Evolutionary conservation across 345 rosid genomes (phyloP).

Genomic region (Citropsis articulata): DNA sequence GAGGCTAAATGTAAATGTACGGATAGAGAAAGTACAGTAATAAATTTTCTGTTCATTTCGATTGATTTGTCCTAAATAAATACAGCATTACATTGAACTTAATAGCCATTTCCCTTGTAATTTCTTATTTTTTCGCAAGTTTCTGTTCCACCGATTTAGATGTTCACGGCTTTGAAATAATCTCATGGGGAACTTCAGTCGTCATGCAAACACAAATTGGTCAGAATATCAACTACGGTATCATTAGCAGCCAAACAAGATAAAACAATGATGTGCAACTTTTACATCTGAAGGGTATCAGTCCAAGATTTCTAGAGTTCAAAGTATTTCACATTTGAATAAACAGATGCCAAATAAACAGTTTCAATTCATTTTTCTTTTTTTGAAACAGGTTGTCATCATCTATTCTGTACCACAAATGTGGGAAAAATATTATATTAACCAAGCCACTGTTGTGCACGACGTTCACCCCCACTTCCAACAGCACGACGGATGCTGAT

Average conservation of each 20-base stretch:
- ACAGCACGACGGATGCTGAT: constrained; percentile 87
- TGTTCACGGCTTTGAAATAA: neutral
- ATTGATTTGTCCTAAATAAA: neutral
- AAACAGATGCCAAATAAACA: neutral
- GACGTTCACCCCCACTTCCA: constrained; percentile 86
- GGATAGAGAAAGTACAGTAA: neutral
- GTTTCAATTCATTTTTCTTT: constrained; percentile 5
- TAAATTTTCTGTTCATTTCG: neutral
- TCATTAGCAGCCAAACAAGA: neutral
- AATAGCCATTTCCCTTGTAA: neutral
- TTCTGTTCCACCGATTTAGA: neutral
- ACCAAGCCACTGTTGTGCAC: constrained; percentile 94
- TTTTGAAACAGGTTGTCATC: neutral
- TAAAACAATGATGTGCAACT: neutral
- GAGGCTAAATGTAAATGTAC: neutral
- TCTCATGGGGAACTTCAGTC: neutral
- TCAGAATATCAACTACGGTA: neutral
- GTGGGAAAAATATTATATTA: constrained; percentile 10
- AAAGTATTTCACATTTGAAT: neutral
- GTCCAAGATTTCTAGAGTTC: neutral
- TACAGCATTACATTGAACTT: neutral
- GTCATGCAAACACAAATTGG: neutral
- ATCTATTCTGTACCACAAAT: neutral
- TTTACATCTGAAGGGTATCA: neutral
- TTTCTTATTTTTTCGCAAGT: no score